Evolutionary conservation across 371 early-diverging fungal species (phyloP), one percentile per base, ranked within the genome.

Genomic region (Circinella umbellata): DNA sequence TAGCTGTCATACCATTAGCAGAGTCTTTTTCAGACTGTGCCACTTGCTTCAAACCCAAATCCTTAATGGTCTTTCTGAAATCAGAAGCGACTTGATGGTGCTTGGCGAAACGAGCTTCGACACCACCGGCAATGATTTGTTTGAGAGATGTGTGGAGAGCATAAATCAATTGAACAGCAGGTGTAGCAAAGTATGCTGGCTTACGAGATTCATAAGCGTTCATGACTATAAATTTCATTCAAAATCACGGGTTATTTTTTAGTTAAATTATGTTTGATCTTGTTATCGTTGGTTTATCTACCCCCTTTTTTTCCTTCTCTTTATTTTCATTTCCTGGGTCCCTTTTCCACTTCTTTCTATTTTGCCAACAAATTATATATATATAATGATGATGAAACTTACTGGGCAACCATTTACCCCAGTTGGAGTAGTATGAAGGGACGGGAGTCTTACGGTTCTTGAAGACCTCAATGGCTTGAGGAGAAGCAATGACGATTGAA

Each of bases 111-210:
- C 93, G 89, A 49, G 71, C 71, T 65, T 91, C 92, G 85, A 93
- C 87, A 71, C 87, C 84, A 38, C 82, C 83, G 59, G 86, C 80
- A 51, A 90, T 85, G 63, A 98, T 86, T 76, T 94, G 93, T 75
- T 88, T 87, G 70, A 98, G 89, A 62, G 94, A 91, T 27, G 89
- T 86, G 76, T 95, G 86, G 55, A 98, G 92, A 46, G 98, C 96
- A 78, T 91, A 87, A 78, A 98, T 88, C 68, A 94, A 87, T 85
- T 96, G 96, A 57, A 98, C 99, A 60, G 97, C 92, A 15, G 99
- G 99, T n/a, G 99, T 98, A 68, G 96, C 97, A 85, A 98, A 98
- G 85, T 98, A 98, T 61, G 90, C 88, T 38, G 95, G 93, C 73
- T 93, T 91, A 73, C 96, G 92, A 9, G 91, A 88, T 83, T 97